These are phyloP conservation scores for Phytophthora pisi DNA, from an alignment of 352 stramenopile genomes.

Conservation along the genomic window DNA sequence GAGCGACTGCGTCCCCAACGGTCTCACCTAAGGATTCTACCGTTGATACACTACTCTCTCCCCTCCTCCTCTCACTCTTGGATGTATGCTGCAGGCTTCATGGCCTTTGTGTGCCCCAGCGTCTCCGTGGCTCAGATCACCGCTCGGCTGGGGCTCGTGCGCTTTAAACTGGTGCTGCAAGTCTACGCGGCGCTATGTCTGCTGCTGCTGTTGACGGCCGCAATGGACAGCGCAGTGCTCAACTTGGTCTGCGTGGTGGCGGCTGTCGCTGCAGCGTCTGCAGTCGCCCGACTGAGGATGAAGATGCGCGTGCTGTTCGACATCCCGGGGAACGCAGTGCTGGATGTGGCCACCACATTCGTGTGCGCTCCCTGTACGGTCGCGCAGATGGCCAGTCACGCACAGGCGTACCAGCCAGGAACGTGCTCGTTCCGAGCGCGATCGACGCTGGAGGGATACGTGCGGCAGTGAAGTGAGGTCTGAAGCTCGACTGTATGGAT, in stretches of 20 bases:
- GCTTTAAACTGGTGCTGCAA: constrained; percentile 50
- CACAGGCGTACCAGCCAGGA: constrained; percentile 43
- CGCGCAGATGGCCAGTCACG: constrained; percentile 55
- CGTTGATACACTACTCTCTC: neutral
- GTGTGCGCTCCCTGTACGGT: constrained; percentile 48
- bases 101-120: constrained; percentile 40
- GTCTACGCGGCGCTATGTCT: constrained; percentile 41
- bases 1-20: constrained; percentile 39
- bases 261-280: constrained; percentile 15
- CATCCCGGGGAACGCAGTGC: constrained; percentile 41
- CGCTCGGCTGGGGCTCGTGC: constrained; percentile 44
- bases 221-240: constrained; percentile 20
- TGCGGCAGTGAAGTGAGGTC: constrained; percentile 16
- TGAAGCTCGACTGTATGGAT: neutral
- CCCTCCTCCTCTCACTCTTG: neutral
- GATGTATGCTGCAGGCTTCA: constrained; percentile 26
- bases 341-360: constrained; percentile 41
- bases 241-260: constrained; percentile 33
- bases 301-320: constrained; percentile 52
- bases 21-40: constrained; percentile 8
- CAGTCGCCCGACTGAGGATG: constrained; percentile 34
- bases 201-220: constrained; percentile 37
- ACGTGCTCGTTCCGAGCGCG: constrained; percentile 41
- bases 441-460: constrained; percentile 47
- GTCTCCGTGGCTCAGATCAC: constrained; percentile 42